Percentiles rank a stretch among this genome's conserved stretches.
Conservation (phyloP, 2,329 filamentous ascomycete genomes). For the Chrysosporium queenslandicum region DNA sequence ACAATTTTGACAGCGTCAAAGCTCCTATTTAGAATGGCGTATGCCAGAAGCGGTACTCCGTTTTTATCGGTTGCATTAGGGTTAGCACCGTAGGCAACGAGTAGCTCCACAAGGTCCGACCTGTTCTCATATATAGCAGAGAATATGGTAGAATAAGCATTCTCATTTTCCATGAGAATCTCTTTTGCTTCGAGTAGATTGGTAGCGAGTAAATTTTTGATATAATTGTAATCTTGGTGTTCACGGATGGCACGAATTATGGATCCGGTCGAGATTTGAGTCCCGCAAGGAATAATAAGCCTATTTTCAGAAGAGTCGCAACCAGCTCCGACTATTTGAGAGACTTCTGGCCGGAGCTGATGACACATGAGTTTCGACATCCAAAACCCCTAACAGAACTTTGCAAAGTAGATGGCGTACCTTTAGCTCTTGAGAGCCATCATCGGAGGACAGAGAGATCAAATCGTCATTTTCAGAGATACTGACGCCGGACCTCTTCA, state of each 20-base stretch:
- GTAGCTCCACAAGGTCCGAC: slow-evolving; percentile 12
- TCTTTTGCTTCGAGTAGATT: slow-evolving; percentile 2
- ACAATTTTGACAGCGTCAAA: slow-evolving; percentile 9
- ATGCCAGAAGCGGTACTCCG: slow-evolving; percentile 13
- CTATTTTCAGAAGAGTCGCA: background rate
- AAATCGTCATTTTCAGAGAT: slow-evolving; percentile 3
- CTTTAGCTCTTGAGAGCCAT: background rate
- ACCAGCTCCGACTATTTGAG: background rate
- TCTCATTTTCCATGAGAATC: slow-evolving; percentile 2
- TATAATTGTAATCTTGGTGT: slow-evolving; percentile 1
- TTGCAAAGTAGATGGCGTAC: background rate
- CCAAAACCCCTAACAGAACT: background rate
- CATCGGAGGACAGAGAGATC: slow-evolving; percentile 2
- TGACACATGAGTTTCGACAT: background rate
- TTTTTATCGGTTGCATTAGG: slow-evolving; percentile 12
- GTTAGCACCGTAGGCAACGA: slow-evolving; percentile 16
- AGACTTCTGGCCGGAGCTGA: background rate
- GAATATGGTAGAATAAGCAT: slow-evolving; percentile 12
- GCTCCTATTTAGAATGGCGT: slow-evolving; percentile 12
- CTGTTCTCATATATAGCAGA: slow-evolving; percentile 10
- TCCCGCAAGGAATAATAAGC: background rate
- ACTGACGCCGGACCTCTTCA: background rate
- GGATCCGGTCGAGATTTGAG: background rate
- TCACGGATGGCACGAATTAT: slow-evolving; percentile 12
- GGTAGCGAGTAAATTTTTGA: slow-evolving; percentile 9